Evolutionary conservation across 805 yeast genomes (phyloP).

Genomic region (Candida railenensis): DNA sequence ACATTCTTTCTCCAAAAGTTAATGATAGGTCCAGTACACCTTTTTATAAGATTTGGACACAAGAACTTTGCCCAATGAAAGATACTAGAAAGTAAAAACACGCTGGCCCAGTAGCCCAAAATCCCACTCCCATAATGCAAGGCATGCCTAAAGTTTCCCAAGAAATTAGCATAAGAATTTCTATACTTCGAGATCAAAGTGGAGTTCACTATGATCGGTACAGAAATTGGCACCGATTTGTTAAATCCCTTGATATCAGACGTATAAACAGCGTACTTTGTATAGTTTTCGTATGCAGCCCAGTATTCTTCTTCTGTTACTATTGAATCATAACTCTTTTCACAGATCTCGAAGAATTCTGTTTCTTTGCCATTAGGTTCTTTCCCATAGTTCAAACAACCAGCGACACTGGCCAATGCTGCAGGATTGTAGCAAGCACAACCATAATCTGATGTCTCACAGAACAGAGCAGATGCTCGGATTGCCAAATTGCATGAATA

Average conservation of each 20-base stretch:
- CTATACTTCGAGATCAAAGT: slow-evolving; percentile 10
- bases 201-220: slow-evolving; percentile 25
- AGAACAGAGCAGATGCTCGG: slow-evolving; percentile 8
- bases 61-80: slow-evolving; percentile 32
- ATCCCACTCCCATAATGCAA: slow-evolving; percentile 24
- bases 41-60: slow-evolving; percentile 18
- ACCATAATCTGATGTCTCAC: slow-evolving; percentile 2
- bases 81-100: slow-evolving; percentile 18
- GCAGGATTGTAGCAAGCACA: slow-evolving; percentile 26
- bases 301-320: slow-evolving; percentile 16
- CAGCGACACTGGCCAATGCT: slow-evolving; percentile 30
- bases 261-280: slow-evolving; percentile 9
- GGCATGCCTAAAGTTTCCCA: slow-evolving; percentile 22
- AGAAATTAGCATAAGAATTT: slow-evolving; percentile 15
- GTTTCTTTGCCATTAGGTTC: neutral
- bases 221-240: slow-evolving; percentile 14
- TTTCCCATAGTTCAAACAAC: slow-evolving; percentile 18
- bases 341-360: neutral
- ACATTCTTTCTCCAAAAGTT: slow-evolving; percentile 33
- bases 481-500: neutral
- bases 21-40: slow-evolving; percentile 24
- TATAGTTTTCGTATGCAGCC: slow-evolving; percentile 14
- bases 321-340: slow-evolving; percentile 14
- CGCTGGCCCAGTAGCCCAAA: slow-evolving; percentile 21
- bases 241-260: slow-evolving; percentile 21